A percentile compares a stretch with the other conserved stretches of the same genome.
Evolutionary conservation across 768 basidiomycete genomes (phyloP).

Genomic region (Collybiopsis confluens): DNA sequence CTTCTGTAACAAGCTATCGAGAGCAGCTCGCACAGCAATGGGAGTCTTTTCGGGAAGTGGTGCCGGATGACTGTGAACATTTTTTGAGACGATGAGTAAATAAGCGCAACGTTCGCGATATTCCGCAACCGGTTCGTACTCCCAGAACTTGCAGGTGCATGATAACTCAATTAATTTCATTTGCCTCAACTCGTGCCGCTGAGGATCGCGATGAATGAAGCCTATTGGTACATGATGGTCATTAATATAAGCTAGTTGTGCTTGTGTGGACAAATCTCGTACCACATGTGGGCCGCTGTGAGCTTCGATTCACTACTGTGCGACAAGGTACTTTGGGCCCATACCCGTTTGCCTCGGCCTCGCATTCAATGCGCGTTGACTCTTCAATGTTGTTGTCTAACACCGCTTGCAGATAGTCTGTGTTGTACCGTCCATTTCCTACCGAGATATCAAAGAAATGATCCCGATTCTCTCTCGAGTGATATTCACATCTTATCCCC

Average conservation of each 20-base stretch:
- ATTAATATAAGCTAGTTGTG: no score
- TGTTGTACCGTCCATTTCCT: constrained; percentile 12
- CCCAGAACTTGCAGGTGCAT: constrained; percentile 4
- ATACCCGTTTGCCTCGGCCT: constrained; percentile 9
- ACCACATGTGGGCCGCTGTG: constrained; percentile 16
- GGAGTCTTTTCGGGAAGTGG: constrained; percentile 15
- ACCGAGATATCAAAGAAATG: constrained; percentile 12
- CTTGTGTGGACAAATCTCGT: background rate
- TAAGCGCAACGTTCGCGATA: constrained; percentile 5
- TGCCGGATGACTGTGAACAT: constrained; percentile 11
- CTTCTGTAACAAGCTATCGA: constrained; percentile 10
- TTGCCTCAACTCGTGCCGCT: background rate
- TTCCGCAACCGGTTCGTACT: constrained; percentile 4
- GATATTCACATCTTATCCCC: constrained; percentile 2
- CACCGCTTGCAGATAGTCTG: constrained; percentile 18
- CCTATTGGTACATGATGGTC: background rate
- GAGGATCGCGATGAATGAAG: background rate
- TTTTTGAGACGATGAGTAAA: constrained; percentile 4
- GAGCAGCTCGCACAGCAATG: background rate
- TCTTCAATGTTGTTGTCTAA: constrained; percentile 17
- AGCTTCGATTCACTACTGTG: constrained; percentile 15
- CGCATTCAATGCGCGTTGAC: constrained; percentile 17
- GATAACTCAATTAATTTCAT: background rate
- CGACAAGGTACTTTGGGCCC: constrained; percentile 14
- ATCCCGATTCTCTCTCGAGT: background rate